Evolutionary conservation across 495 filamentous ascomycete species (phyloP), one percentile per base, ranked within the genome.

Genomic region (Lasiosphaeria hispida): DNA sequence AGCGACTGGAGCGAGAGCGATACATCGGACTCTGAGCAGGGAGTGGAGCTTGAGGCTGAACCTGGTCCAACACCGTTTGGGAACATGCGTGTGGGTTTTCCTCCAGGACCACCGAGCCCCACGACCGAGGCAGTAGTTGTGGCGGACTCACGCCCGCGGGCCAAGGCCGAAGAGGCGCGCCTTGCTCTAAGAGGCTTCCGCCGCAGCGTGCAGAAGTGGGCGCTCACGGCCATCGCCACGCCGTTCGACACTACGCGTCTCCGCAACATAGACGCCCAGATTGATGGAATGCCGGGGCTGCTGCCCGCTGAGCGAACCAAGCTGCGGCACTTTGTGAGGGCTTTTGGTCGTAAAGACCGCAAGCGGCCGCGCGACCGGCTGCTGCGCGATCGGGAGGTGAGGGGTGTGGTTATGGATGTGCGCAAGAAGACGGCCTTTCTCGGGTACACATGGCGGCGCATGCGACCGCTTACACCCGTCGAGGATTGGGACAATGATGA

Each of bases 371-470:
- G 91, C 10, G 93, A 97, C 62, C 85, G 84, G 65, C 71, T 96
- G 53, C 72, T 97, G 44, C 73, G 92, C 37, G 93, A 97, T 69
- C 77, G 76, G 40, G 69, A 76, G 11, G 78, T 86, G 2, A 83
- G 80, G 10, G 77, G 74, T 52, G 80, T 79, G 15, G 90, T 85
- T 1, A 72, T 97, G 63, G 87, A 92, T 54, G 79, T 92, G 53
- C 81, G 93, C 57, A 92, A 91, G 69, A 82, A 75, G 71, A 87
- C 81, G 9, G 90, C 90, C 1, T 96, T 96, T 71, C 69, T 92
- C 51, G 92, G 93, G n/a, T 97, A 97, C 69, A 91, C 89, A 10
- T 96, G 91, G 69, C 82, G 85, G 4, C 62, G 77, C 13, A 68
- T 74, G 60, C 58, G 61, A 58, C 61, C 63, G 41, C n/a, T 15